A percentile compares a stretch with the other conserved stretches of the same genome.
Evolutionary conservation across 768 basidiomycete species (phyloP).

Genomic region (Hydnomerulius pinastri): DNA sequence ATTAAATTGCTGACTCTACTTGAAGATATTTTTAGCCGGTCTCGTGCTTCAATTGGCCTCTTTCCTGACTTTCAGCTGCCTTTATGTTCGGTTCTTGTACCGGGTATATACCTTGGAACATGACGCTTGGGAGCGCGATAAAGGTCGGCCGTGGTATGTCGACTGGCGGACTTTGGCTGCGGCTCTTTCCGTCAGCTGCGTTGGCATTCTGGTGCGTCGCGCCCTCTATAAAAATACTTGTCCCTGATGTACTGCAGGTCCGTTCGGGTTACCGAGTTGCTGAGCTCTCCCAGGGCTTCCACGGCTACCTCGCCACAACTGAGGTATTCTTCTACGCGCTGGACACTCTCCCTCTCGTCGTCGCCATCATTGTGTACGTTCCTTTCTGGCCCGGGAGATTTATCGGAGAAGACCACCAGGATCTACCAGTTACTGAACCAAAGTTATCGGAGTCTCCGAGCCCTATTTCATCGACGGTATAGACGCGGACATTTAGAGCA

Average conservation of each 20-base stretch:
- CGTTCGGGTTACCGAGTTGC: constrained; percentile 63
- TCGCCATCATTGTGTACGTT: constrained; percentile 58
- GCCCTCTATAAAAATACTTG: no score
- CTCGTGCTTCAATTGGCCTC: constrained; percentile 57
- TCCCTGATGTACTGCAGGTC: constrained; percentile 39
- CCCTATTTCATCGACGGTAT: constrained; percentile 31
- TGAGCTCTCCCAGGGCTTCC: constrained; percentile 66
- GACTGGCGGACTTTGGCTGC: constrained; percentile 62
- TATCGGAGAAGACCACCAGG: constrained; percentile 27
- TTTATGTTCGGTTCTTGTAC: constrained; percentile 50
- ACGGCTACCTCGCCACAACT: constrained; percentile 54
- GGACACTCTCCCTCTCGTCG: constrained; percentile 65
- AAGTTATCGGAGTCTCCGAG: constrained; percentile 50
- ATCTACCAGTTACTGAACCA: not conserved
- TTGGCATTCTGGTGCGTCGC: constrained; percentile 65
- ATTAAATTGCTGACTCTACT: constrained; percentile 39
- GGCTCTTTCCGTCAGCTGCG: constrained; percentile 54
- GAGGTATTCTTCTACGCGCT: constrained; percentile 68
- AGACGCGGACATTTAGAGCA: no score
- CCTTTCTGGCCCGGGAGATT: constrained; percentile 68
- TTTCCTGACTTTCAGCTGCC: constrained; percentile 47
- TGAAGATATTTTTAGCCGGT: constrained; percentile 59
- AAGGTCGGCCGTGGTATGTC: constrained; percentile 43
- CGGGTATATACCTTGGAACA: constrained; percentile 45
- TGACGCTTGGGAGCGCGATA: constrained; percentile 42